Conservation (phyloP, 345 rosid genomes). For the Populus pruinosa region DNA sequence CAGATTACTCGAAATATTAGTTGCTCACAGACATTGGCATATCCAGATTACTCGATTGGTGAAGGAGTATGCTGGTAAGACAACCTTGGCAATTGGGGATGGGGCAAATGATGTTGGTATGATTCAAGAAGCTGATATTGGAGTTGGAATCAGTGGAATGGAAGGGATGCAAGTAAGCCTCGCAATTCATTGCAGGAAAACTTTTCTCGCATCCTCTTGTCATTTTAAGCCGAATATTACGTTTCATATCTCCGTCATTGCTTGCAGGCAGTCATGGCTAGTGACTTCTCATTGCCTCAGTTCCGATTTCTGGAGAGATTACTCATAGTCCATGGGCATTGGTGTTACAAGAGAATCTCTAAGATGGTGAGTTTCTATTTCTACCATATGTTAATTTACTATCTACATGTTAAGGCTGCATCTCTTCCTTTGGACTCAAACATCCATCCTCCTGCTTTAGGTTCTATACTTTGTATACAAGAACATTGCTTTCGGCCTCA, state of each 20-base stretch:
- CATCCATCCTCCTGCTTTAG: slow-evolving; percentile 22
- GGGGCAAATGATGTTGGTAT: slow-evolving; percentile 89
- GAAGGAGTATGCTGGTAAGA: slow-evolving; percentile 62
- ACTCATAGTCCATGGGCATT: slow-evolving; percentile 74
- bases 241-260: background rate
- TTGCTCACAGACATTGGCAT: background rate
- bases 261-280: slow-evolving; percentile 81
- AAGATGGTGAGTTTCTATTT: slow-evolving; percentile 50
- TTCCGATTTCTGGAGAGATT: slow-evolving; percentile 65
- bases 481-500: slow-evolving; percentile 76
- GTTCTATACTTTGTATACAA: slow-evolving; percentile 73
- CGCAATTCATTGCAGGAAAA: background rate
- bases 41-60: slow-evolving; percentile 66
- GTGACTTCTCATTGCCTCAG: slow-evolving; percentile 76
- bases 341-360: slow-evolving; percentile 79
- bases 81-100: slow-evolving; percentile 76
- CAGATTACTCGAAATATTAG: background rate
- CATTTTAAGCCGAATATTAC: background rate
- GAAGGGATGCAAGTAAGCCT: slow-evolving; percentile 82
- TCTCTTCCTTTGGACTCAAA: no score
- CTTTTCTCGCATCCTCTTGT: background rate
- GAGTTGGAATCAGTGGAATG: slow-evolving; percentile 82
- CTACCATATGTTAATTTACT: background rate
- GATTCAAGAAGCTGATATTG: slow-evolving; percentile 96
- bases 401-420: background rate